Evolutionary conservation across 495 filamentous ascomycete species (phyloP).

Genomic region (Xylaria venustula): DNA sequence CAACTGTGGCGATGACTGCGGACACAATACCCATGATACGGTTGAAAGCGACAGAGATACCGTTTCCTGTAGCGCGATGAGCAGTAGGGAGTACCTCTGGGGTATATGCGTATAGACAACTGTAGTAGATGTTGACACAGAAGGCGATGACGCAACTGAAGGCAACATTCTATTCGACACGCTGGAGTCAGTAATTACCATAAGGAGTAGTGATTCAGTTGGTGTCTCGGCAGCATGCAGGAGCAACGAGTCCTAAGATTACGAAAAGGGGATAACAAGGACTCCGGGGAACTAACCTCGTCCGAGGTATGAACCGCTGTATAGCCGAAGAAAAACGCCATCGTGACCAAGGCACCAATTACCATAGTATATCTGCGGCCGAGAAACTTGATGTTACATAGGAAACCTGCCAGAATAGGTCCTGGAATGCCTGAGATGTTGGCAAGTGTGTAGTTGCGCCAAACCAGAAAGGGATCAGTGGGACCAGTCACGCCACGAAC

Average conservation of each 20-base stretch:
- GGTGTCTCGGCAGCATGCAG: too few species aligned
- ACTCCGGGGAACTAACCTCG: too few species aligned
- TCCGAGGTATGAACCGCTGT: constrained; percentile 57
- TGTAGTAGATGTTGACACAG: constrained; percentile 70
- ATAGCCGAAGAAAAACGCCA: constrained; percentile 70
- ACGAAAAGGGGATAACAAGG: too few species aligned
- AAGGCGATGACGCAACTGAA: constrained; percentile 68
- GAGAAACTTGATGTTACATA: constrained; percentile 57
- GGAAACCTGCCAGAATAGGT: constrained; percentile 62
- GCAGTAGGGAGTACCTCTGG: constrained; percentile 63
- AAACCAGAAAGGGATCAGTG: constrained; percentile 52
- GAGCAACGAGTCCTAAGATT: too few species aligned
- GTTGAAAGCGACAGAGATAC: constrained; percentile 66
- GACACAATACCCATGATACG: constrained; percentile 71
- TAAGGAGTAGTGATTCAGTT: too few species aligned
- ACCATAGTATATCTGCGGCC: constrained; percentile 67
- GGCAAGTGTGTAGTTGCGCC: constrained; percentile 70
- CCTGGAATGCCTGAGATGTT: constrained; percentile 65
- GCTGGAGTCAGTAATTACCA: too few species aligned
- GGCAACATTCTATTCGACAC: constrained; percentile 62
- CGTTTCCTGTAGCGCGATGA: constrained; percentile 69
- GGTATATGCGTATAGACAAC: constrained; percentile 65
- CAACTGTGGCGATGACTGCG: constrained; percentile 61
- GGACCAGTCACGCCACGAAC: constrained; percentile 35
- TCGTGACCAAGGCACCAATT: constrained; percentile 58